Conservation (phyloP, 208 protist species). For the Acanthamoeba sp. region DNA sequence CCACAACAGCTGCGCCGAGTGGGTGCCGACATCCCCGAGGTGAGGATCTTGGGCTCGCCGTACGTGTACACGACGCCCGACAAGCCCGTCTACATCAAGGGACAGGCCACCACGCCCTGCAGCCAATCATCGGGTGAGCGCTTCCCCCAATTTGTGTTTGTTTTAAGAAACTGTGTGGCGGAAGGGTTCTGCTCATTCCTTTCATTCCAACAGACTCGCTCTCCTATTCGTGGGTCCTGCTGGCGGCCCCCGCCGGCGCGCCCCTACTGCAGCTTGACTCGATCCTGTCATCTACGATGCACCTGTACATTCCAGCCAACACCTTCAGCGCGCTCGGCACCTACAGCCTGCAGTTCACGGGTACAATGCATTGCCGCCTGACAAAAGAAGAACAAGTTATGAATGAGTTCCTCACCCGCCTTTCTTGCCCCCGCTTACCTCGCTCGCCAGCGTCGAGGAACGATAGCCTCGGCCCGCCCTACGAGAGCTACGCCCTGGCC, state of each 20-base stretch:
- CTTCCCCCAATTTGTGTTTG: neutral
- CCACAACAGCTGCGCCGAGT: neutral
- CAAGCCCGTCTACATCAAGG: conserved; percentile 57
- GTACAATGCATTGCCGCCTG: neutral
- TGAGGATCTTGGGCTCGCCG: conserved; percentile 5
- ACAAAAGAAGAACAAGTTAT: no score
- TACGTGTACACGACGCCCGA: conserved; percentile 3
- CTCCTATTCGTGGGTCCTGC: conserved; percentile 62
- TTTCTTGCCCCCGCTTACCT: neutral
- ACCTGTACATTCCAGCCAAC: conserved; percentile 49
- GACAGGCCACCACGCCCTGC: conserved; percentile 17
- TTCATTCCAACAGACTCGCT: neutral
- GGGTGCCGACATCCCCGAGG: neutral
- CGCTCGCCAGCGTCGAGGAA: neutral
- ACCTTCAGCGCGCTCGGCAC: neutral
- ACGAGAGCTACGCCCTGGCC: neutral
- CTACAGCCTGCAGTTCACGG: conserved; percentile 8
- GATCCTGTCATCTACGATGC: conserved; percentile 1
- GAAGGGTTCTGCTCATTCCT: no score
- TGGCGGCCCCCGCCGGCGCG: neutral
- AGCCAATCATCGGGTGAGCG: neutral
- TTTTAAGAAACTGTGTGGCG: no score
- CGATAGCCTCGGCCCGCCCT: neutral
- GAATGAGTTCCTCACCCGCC: no score
- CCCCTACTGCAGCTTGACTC: neutral